Evolutionary conservation across 2,329 filamentous ascomycete genomes (phyloP), one percentile per base, ranked within the genome.

Genomic region (Fusarium pseudograminearum): DNA sequence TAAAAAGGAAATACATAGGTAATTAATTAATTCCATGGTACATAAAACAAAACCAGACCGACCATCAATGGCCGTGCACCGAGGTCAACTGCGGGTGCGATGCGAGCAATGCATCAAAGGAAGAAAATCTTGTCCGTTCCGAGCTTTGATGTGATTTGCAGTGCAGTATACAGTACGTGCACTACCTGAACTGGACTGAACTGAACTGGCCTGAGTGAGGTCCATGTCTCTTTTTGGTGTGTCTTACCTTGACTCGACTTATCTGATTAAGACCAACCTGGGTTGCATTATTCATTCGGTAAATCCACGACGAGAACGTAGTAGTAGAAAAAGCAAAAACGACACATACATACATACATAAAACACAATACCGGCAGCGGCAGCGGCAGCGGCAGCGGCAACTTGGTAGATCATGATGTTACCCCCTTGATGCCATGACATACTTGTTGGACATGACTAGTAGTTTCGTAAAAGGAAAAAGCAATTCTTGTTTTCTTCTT

Each of bases 381-480:
- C 16, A 36, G 22, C 22, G 22, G 31, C 16, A 36, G 22, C 22
- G 6, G 22, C 10, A 11, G 47, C 26, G 26, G 26, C 26, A 28
- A 28, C 26, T 28, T 28, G 26, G 26, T 51, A 38, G 47, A 51
- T 51, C 47, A 51, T 51, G 33, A 50, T 31, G 24, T n/a, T n/a
- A 26, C 28, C 18, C 47, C 22, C 18, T 50, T n/a, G 24, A 34
- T 7, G 24, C 12, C 15, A 26, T 51, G 34, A 38, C 33, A 51
- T 51, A 51, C 20, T 38, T 38, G 6, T 28, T 28, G 26, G 18
- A 11, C 48, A 70, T 61, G 41, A 55, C 61, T 56, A 52, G 46
- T 26, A 26, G 26, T 28, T 28, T 28, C 10, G 9, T 40, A n/a
- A 20, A 61, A 48, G 18, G 22, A 20, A 33, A 48, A 47, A 47